These are phyloP conservation scores for Metschnikowia drakensbergensis DNA, from an alignment of 805 yeast genomes.

Conservation along the genomic window DNA sequence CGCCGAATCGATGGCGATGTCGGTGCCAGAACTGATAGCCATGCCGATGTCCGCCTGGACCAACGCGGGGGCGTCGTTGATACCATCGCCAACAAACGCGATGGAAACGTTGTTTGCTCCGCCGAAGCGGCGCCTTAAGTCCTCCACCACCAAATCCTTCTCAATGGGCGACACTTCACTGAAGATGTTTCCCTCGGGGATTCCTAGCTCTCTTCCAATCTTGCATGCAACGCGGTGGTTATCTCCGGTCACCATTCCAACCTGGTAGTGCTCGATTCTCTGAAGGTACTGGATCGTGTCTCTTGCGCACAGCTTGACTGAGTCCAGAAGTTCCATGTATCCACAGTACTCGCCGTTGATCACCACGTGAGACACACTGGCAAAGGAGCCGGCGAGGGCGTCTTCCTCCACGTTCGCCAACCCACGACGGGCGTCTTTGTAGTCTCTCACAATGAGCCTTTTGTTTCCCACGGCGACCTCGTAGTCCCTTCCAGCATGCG, in stretches of 20 bases:
- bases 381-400: conserved; percentile 22
- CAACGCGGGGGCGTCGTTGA: conserved; percentile 95
- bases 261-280: conserved; percentile 47
- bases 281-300: conserved; percentile 55
- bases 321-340: conserved; percentile 61
- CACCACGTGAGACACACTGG: conserved; percentile 53
- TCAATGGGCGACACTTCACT: conserved; percentile 75
- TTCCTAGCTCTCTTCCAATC: conserved; percentile 66
- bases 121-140: conserved; percentile 47
- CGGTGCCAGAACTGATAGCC: conserved; percentile 90
- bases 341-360: conserved; percentile 62
- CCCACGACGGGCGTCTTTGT: conserved; percentile 10
- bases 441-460: conserved; percentile 33
- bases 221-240: conserved; percentile 54
- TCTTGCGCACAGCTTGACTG: conserved; percentile 60
- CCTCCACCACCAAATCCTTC: conserved; percentile 63
- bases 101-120: conserved; percentile 40
- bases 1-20: conserved; percentile 96
- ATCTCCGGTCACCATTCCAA: conserved; percentile 93
- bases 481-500: not conserved
- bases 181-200: conserved; percentile 59
- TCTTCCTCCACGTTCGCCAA: conserved; percentile 10
- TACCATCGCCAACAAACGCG: conserved; percentile 96
- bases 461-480: conserved; percentile 48
- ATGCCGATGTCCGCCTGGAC: conserved; percentile 86